Conservation (phyloP, 2,329 filamentous ascomycete genomes). For the Alternaria incomplexa region DNA sequence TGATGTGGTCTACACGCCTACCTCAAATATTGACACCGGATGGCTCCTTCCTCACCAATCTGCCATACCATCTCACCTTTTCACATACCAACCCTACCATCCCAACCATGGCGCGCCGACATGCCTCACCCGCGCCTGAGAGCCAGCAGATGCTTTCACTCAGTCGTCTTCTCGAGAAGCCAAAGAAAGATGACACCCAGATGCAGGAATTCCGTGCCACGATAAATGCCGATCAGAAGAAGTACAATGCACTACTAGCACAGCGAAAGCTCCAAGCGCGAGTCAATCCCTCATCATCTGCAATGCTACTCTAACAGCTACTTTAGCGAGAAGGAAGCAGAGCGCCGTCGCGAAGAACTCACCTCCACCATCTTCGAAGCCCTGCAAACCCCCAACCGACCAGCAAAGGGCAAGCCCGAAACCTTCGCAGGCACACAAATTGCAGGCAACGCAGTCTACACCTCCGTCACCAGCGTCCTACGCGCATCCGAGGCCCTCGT, state of each 20-base stretch:
- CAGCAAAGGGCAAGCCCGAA: neutral
- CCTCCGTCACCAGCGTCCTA: constrained; percentile 17
- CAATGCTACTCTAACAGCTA: neutral
- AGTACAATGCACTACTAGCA: constrained; percentile 24
- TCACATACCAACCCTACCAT: neutral
- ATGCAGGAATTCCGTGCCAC: constrained; percentile 27
- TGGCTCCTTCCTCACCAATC: neutral
- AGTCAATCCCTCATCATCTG: constrained; percentile 1
- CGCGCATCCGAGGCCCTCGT: constrained; percentile 25
- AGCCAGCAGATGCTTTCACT: constrained; percentile 37
- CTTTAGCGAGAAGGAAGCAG: constrained; percentile 23
- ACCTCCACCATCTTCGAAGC: constrained; percentile 22
- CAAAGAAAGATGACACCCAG: constrained; percentile 27
- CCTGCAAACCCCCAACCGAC: constrained; percentile 20
- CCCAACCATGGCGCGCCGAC: constrained; percentile 24
- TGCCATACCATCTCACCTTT: neutral
- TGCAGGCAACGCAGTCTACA: constrained; percentile 21
- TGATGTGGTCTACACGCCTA: neutral
- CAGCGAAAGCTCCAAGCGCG: constrained; percentile 28
- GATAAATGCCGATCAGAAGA: constrained; percentile 22
- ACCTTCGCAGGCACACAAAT: constrained; percentile 22
- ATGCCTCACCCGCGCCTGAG: constrained; percentile 16
- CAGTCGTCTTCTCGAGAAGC: constrained; percentile 23
- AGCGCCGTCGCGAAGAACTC: constrained; percentile 29
- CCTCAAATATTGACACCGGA: neutral